phyloP scores from a whole-genome alignment of 805 yeast species.

The Monosporozyma aquatica region DNA sequence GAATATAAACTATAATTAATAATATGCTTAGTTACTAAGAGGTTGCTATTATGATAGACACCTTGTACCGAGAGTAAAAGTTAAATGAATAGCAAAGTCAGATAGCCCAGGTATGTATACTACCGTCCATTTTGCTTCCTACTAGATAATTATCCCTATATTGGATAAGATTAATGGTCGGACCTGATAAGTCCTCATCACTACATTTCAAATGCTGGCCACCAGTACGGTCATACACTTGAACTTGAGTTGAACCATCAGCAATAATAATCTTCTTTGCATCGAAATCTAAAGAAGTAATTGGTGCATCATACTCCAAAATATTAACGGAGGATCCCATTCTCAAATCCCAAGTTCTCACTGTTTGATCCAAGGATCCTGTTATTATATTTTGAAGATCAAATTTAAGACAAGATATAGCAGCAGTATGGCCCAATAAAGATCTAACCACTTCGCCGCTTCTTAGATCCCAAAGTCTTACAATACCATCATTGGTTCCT shows the following conservation, averaged over 20 bases:
- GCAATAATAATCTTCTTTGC: conserved; percentile 44
- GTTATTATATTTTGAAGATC: conserved; percentile 57
- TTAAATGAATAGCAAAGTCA: not conserved
- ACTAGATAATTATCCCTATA: conserved; percentile 58
- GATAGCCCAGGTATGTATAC: conserved; percentile 56
- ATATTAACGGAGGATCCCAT: conserved; percentile 55
- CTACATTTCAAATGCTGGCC: conserved; percentile 49
- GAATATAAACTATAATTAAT: not conserved
- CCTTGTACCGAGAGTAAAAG: no score
- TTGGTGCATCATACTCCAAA: conserved; percentile 50
- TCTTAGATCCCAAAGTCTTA: conserved; percentile 69
- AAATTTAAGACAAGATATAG: conserved; percentile 59
- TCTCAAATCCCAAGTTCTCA: conserved; percentile 66
- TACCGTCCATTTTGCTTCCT: conserved; percentile 55
- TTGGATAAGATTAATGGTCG: conserved; percentile 35
- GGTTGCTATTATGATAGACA: no score
- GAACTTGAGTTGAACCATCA: conserved; percentile 37
- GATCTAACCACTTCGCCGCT: conserved; percentile 56
- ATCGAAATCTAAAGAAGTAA: conserved; percentile 52
- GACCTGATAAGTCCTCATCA: conserved; percentile 29
- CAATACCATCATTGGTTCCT: conserved; percentile 69
- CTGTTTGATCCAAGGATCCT: conserved; percentile 53
- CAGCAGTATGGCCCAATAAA: conserved; percentile 58
- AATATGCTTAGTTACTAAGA: no score
- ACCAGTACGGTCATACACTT: conserved; percentile 48